Base-by-base conservation (phyloP, 768 basidiomycete species). In the Lactarius akahatsu region DNA sequence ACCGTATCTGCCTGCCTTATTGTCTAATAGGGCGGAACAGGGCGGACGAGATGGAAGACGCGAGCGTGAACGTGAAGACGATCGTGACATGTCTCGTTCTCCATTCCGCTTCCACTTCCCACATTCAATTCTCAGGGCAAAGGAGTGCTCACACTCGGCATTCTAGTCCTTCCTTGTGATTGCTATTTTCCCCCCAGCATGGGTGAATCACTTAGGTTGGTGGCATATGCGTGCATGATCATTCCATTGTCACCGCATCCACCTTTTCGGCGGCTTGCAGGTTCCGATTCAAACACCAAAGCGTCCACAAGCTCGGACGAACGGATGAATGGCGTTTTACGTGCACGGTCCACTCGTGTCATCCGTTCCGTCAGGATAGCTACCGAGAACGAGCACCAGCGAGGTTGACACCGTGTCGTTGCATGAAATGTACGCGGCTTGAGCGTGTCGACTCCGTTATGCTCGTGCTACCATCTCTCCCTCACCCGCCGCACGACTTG, bases 391-490 rank as follows among this genome's bases (percentile, higher is more conserved):
- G 32, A 28, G 34, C 16, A 54, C 61, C 30, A 56, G 55, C 30
- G 55, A 30, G 28, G 55, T 20, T 6, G 30, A 34, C 20, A 8
- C 20, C 32, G 55, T 56, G 28, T 56, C 30, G 18, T 30, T 61
- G 20, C 20, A 61, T 61, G 50, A 52, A 61, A 52, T 61, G 50
- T 52, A 54, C n/a, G 50, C 32, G 45, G 61, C 34, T 38, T 26
- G 34, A 23, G 23, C 61, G 50, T 52, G 61, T 54, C 16, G 20
- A 20, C 30, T 9, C 16, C 32, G 32, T 30, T 30, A 28, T 50
- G 18, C 13, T 28, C 61, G 9, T 18, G 60, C 13, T 26, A 52
- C 50, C 61, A 16, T 34, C 47, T 2, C 15, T 50, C n/a, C 47
- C 47, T 60, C 59, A 61, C 45, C 59, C 32, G 23, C 34, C 18